These are phyloP conservation scores for Serendipita indica DNA, from an alignment of 768 basidiomycete genomes.

Conservation along the genomic window DNA sequence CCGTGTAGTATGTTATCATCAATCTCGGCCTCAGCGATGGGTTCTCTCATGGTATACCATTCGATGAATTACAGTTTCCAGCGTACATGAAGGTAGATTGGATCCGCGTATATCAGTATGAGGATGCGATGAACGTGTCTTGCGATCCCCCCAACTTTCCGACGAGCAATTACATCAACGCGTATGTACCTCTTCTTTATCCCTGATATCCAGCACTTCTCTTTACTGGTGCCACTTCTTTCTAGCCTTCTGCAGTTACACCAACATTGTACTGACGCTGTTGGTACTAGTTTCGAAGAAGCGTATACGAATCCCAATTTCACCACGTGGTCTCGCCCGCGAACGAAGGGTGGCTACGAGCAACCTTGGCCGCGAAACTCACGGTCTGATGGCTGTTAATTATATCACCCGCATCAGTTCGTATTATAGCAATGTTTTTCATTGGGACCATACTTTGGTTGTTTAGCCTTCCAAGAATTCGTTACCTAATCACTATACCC, in stretches of 20 bases:
- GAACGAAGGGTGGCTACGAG: background rate
- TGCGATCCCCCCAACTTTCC: slow-evolving; percentile 71
- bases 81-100: slow-evolving; percentile 77
- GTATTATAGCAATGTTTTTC: no score
- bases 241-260: no score
- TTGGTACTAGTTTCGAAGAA: background rate
- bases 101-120: slow-evolving; percentile 72
- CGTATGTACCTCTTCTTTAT: slow-evolving; percentile 13
- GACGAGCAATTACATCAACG: slow-evolving; percentile 48
- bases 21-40: slow-evolving; percentile 59
- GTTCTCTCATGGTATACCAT: slow-evolving; percentile 60
- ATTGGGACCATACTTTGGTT: no score
- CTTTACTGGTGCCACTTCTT: no score
- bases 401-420: no score
- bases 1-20: slow-evolving; percentile 55
- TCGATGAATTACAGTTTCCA: slow-evolving; percentile 59
- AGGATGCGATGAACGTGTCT: slow-evolving; percentile 34
- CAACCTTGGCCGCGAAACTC: slow-evolving; percentile 6
- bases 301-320: slow-evolving; percentile 2
- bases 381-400: background rate
- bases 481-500: no score
- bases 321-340: background rate
- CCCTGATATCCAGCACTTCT: background rate
- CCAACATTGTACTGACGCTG: background rate
- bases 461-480: no score